Percentiles rank a stretch among this genome's conserved stretches.
Evolutionary conservation across 129 eudicot species (phyloP).

Genomic region (Helianthus tuberosus): DNA sequence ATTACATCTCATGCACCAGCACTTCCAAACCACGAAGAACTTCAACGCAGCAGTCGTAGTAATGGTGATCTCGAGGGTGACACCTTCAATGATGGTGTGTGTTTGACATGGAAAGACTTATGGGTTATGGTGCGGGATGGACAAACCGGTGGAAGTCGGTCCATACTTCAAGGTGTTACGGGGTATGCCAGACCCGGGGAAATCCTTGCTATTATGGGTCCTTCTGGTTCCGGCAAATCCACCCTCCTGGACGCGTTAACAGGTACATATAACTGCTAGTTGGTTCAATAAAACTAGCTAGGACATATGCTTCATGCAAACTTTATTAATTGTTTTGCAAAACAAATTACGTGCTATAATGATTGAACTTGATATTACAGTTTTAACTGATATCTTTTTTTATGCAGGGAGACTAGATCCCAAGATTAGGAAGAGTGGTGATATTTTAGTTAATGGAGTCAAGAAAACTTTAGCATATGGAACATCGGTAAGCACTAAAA

Average conservation of each 20-base stretch:
- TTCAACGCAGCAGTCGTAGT: neutral
- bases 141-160: slow-evolving; percentile 32
- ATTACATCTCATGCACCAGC: slow-evolving; percentile 18
- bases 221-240: slow-evolving; percentile 66
- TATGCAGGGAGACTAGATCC: slow-evolving; percentile 60
- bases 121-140: slow-evolving; percentile 47
- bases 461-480: slow-evolving; percentile 64
- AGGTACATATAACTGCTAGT: slow-evolving; percentile 33
- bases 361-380: neutral
- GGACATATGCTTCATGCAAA: neutral
- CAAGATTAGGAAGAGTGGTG: slow-evolving; percentile 58
- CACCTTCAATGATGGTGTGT: slow-evolving; percentile 23
- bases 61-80: neutral
- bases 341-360: neutral
- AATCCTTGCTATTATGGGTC: slow-evolving; percentile 71
- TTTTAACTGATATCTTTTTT: neutral
- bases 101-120: slow-evolving; percentile 53
- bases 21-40: neutral
- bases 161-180: slow-evolving; percentile 43
- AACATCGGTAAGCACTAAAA: slow-evolving; percentile 55
- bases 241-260: slow-evolving; percentile 65
- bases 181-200: slow-evolving; percentile 64
- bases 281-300: neutral
- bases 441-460: slow-evolving; percentile 62
- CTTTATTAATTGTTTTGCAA: neutral